Evolutionary conservation across 805 yeast species (phyloP), one percentile per base, ranked within the genome.

Genomic region (Kuraishia cidri): DNA sequence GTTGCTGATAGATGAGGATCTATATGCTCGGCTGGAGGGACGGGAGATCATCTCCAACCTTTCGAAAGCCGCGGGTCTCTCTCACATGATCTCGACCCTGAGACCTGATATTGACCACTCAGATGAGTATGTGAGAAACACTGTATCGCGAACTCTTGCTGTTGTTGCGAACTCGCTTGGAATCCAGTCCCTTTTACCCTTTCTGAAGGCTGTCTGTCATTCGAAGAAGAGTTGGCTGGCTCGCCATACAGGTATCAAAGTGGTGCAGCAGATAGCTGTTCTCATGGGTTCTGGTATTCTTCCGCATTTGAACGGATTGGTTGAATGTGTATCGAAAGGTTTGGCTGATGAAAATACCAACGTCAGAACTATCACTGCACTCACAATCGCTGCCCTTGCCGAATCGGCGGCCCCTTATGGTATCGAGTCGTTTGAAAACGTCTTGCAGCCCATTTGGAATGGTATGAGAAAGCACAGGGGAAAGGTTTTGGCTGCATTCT

Each of bases 381-480:
- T 66, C 23, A 77, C 95, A 0, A 47, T 88, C 2, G 61, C 88
- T 1, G 69, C 79, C 2, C 54, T 90, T 22, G 97, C 97, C 0
- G 88, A 83, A 31, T 77, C 84, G 6, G 72, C 86, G 4, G 64
- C 73, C 15, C 97, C 97, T 0, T 85, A 81, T 55, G 98, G 97
- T 29, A 80, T 84, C 35, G 96, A 85, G 45, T 75, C 90, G 0
- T 88, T 90, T 50, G 94, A 87, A 44, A 56, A 58, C 1, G 64
- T 78, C 0, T 48, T 90, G 23, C 90, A 83, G 35, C 82, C 86
- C 0, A 57, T 85, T 5, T 87, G 96, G 95, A 56, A 61, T 8
- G 96, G 95, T 4, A 69, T 85, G 16, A 68, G 75, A 29, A 67
- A 67, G 25, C 92, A 83, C 40, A 63, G 95, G 39, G 97, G 97